Conservation (phyloP, 1,284 basidiomycete species). For the Ceratobasidium sp. region DNA sequence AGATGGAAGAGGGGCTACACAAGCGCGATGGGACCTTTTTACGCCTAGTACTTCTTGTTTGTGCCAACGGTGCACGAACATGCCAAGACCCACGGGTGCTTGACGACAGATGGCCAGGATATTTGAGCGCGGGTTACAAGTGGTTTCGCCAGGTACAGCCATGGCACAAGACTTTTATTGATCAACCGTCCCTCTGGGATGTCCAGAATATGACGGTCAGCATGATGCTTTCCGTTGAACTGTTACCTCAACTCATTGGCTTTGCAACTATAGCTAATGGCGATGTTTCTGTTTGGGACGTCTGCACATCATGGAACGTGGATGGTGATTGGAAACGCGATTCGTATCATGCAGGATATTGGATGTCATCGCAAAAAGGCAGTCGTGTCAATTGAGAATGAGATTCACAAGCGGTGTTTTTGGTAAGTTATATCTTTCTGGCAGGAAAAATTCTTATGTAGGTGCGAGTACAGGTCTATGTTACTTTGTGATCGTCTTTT, state of each 20-base stretch:
- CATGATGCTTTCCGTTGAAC: too few species aligned
- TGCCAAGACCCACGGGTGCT: neutral
- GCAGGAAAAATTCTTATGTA: too few species aligned
- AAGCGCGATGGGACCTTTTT: neutral
- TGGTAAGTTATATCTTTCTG: neutral
- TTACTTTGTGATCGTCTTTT: slow-evolving; percentile 4
- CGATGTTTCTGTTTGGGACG: neutral
- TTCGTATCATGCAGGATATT: neutral
- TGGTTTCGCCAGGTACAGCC: neutral
- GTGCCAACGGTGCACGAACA: neutral
- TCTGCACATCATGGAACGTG: neutral
- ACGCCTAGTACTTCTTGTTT: neutral
- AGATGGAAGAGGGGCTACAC: too few species aligned
- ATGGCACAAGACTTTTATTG: neutral
- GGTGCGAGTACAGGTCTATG: too few species aligned
- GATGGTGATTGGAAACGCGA: neutral
- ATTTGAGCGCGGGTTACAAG: neutral
- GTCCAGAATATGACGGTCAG: neutral
- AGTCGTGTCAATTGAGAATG: neutral
- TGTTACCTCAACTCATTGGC: too few species aligned
- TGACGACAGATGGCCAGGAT: neutral
- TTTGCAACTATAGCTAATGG: too few species aligned
- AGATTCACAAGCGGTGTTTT: neutral
- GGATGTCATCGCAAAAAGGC: neutral
- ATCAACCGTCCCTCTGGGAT: neutral